phyloP scores from a whole-genome alignment of 2,329 filamentous ascomycete species.

The Lecanicillium sp. region DNA sequence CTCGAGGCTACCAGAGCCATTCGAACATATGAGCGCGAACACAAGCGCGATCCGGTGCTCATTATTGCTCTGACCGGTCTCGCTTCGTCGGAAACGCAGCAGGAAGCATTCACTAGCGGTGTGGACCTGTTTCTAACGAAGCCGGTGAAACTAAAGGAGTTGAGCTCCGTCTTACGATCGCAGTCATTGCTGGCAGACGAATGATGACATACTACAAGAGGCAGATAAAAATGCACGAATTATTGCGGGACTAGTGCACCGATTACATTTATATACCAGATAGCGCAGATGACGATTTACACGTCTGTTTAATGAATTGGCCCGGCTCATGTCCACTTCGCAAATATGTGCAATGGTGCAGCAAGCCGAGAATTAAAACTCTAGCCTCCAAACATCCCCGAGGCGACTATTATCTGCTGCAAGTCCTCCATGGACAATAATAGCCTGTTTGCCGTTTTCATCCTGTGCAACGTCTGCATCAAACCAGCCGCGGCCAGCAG shows the following conservation, averaged over 20 bases:
- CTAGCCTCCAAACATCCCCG: conserved; percentile 30
- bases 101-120: conserved; percentile 42
- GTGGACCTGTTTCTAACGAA: conserved; percentile 46
- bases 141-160: conserved; percentile 34
- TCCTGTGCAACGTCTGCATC: conserved; percentile 22
- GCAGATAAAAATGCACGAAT: no score
- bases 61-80: conserved; percentile 45
- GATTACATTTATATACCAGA: no score
- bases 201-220: no score
- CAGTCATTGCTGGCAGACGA: no score
- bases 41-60: conserved; percentile 27
- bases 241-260: no score
- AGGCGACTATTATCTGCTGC: conserved; percentile 27
- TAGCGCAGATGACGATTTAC: no score
- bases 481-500: conserved; percentile 31
- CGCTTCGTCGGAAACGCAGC: conserved; percentile 35
- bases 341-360: no score
- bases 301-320: no score
- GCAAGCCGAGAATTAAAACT: no score
- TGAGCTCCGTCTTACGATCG: no score
- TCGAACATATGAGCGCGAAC: conserved; percentile 34
- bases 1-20: conserved; percentile 38
- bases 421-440: conserved; percentile 32
- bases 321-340: no score
- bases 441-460: conserved; percentile 9